A percentile compares a stretch with the other conserved stretches of the same genome.
phyloP scores from a whole-genome alignment of 1,139 yeast genomes.

The Barnettozyma hawaiiensis region DNA sequence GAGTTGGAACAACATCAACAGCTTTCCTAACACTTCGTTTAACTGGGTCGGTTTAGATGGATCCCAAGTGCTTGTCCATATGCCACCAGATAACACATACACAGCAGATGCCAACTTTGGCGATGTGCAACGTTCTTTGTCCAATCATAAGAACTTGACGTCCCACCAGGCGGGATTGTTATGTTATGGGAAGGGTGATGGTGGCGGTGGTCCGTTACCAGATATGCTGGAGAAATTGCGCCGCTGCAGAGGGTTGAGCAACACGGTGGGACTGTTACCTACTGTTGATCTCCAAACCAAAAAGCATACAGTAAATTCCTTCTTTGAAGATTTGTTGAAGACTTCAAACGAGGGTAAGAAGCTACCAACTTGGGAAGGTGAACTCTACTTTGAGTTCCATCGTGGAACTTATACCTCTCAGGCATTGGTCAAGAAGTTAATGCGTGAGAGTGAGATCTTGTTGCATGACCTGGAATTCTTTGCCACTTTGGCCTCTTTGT shows the following conservation, averaged over 20 bases:
- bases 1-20: slow-evolving; percentile 92
- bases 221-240: slow-evolving; percentile 91
- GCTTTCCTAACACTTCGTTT: slow-evolving; percentile 83
- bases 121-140: slow-evolving; percentile 75
- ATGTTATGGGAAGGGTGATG: slow-evolving; percentile 91
- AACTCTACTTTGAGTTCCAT: slow-evolving; percentile 89
- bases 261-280: slow-evolving; percentile 77
- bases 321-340: slow-evolving; percentile 60
- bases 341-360: slow-evolving; percentile 59
- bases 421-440: slow-evolving; percentile 74
- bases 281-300: slow-evolving; percentile 64
- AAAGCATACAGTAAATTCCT: slow-evolving; percentile 52
- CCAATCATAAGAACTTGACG: slow-evolving; percentile 77
- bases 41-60: slow-evolving; percentile 96
- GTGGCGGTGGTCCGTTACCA: slow-evolving; percentile 96
- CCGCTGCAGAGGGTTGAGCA: slow-evolving; percentile 81
- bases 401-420: slow-evolving; percentile 96
- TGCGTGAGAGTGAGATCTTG: slow-evolving; percentile 72
- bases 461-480: slow-evolving; percentile 82
- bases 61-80: slow-evolving; percentile 86
- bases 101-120: slow-evolving; percentile 92
- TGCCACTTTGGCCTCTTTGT: slow-evolving; percentile 69
- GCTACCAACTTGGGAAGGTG: slow-evolving; percentile 89
- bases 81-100: slow-evolving; percentile 97
- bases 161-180: slow-evolving; percentile 76